Evolutionary conservation across 805 yeast species (phyloP).

Genomic region (Teunomyces tritomae): DNA sequence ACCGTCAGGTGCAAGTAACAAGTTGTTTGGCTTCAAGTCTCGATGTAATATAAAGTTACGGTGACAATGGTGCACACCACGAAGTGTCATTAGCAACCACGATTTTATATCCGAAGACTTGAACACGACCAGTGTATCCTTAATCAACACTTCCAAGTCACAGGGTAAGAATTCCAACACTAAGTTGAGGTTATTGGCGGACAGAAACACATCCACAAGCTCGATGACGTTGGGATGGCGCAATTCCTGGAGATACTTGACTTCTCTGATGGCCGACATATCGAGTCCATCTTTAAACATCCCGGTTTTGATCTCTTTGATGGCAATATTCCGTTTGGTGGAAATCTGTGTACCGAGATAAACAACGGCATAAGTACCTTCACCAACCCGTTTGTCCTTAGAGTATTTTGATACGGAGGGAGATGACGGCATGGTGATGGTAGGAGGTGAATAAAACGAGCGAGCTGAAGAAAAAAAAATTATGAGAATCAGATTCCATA

Average conservation of each 20-base stretch:
- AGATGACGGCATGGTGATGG: not conserved
- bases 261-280: slow-evolving; percentile 95
- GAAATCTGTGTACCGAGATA: slow-evolving; percentile 71
- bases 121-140: slow-evolving; percentile 73
- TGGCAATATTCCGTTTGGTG: slow-evolving; percentile 65
- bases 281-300: slow-evolving; percentile 94
- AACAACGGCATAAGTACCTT: slow-evolving; percentile 98
- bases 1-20: slow-evolving; percentile 83
- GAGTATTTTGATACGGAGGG: slow-evolving; percentile 24
- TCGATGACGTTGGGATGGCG: slow-evolving; percentile 78
- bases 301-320: slow-evolving; percentile 93
- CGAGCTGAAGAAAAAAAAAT: not conserved
- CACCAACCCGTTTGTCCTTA: slow-evolving; percentile 87
- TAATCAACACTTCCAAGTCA: slow-evolving; percentile 85
- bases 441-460: not conserved
- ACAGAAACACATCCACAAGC: slow-evolving; percentile 80
- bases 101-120: slow-evolving; percentile 85
- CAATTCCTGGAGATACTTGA: slow-evolving; percentile 81
- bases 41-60: slow-evolving; percentile 87
- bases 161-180: slow-evolving; percentile 93
- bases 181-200: slow-evolving; percentile 64
- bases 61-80: slow-evolving; percentile 96
- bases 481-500: not conserved
- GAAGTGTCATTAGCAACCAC: slow-evolving; percentile 90
- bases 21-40: slow-evolving; percentile 89